Percentiles rank a stretch among this genome's conserved stretches.
Evolutionary conservation across 441 rosid species (phyloP).

Genomic region (Euphorbia celastroides): DNA sequence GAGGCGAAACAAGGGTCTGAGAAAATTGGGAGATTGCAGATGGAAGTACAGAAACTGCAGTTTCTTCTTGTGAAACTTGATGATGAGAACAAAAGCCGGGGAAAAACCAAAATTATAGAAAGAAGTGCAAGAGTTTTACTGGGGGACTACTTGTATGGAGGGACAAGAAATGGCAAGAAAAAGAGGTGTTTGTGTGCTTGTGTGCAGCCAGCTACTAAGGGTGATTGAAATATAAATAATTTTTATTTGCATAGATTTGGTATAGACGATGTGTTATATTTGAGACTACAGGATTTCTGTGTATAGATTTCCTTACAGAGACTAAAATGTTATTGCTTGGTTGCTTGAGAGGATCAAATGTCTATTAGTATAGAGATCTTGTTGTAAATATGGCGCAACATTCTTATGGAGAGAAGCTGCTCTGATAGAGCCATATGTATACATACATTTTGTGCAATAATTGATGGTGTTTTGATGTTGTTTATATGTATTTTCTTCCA

Average conservation of each 20-base stretch:
- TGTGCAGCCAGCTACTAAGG: slow-evolving; percentile 55
- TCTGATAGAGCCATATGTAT: slow-evolving; percentile 12
- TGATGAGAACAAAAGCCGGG: slow-evolving; percentile 52
- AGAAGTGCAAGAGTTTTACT: slow-evolving; percentile 57
- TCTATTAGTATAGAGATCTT: slow-evolving; percentile 24
- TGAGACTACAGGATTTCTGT: slow-evolving; percentile 23
- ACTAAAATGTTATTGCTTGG: slow-evolving; percentile 5
- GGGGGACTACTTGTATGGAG: slow-evolving; percentile 72
- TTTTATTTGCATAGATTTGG: slow-evolving; percentile 14
- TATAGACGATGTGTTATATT: slow-evolving; percentile 10
- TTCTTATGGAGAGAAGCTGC: slow-evolving; percentile 13
- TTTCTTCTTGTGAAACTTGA: slow-evolving; percentile 64
- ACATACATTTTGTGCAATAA: background rate
- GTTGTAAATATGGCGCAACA: slow-evolving; percentile 29
- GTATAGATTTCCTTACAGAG: slow-evolving; percentile 24
- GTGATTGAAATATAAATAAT: slow-evolving; percentile 33
- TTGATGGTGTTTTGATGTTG: background rate
- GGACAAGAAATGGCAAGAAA: slow-evolving; percentile 42
- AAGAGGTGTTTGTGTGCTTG: slow-evolving; percentile 80
- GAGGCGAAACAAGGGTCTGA: slow-evolving; percentile 82
- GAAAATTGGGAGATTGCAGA: slow-evolving; percentile 72
- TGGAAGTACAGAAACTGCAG: slow-evolving; percentile 92
- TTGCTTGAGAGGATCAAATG: slow-evolving; percentile 17
- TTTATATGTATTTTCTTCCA: background rate
- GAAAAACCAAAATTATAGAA: slow-evolving; percentile 38